Evolutionary conservation across 1,284 basidiomycete genomes (phyloP).

Genomic region (Quambalaria eucalypti): DNA sequence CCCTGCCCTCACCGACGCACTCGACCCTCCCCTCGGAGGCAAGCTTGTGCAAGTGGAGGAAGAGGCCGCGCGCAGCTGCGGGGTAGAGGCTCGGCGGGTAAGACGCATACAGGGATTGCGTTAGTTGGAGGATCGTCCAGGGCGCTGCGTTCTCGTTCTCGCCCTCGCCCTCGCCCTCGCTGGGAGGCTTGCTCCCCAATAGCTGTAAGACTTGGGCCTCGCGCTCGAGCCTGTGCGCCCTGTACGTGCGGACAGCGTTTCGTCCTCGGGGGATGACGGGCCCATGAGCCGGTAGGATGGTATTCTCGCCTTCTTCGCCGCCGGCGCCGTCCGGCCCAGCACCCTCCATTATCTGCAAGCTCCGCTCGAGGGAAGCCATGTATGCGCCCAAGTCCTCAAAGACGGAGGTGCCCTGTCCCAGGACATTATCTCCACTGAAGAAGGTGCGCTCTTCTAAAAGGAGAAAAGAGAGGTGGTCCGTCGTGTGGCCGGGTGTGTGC

Average conservation of each 20-base stretch:
- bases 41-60: slow-evolving; percentile 67
- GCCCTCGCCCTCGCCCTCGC: slow-evolving; percentile 23
- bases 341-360: neutral
- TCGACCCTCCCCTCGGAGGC: neutral
- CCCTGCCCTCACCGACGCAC: neutral
- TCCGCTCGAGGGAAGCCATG: slow-evolving; percentile 58
- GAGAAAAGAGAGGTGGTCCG: slow-evolving; percentile 65
- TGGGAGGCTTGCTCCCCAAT: slow-evolving; percentile 49
- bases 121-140: slow-evolving; percentile 37
- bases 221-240: slow-evolving; percentile 69
- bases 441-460: slow-evolving; percentile 54
- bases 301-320: slow-evolving; percentile 22
- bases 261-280: slow-evolving; percentile 59
- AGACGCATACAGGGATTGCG: slow-evolving; percentile 55
- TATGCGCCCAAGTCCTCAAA: slow-evolving; percentile 77
- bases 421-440: slow-evolving; percentile 78
- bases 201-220: slow-evolving; percentile 68
- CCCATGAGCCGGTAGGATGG: slow-evolving; percentile 79
- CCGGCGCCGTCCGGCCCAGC: slow-evolving; percentile 15
- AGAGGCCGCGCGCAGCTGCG: slow-evolving; percentile 62
- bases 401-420: slow-evolving; percentile 81
- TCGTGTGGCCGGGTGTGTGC: slow-evolving; percentile 82
- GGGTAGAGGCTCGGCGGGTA: slow-evolving; percentile 56
- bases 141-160: slow-evolving; percentile 15
- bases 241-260: slow-evolving; percentile 62